These are phyloP conservation scores for Beauveria asiatica DNA, from an alignment of 2,329 filamentous ascomycete species.

Conservation along the genomic window DNA sequence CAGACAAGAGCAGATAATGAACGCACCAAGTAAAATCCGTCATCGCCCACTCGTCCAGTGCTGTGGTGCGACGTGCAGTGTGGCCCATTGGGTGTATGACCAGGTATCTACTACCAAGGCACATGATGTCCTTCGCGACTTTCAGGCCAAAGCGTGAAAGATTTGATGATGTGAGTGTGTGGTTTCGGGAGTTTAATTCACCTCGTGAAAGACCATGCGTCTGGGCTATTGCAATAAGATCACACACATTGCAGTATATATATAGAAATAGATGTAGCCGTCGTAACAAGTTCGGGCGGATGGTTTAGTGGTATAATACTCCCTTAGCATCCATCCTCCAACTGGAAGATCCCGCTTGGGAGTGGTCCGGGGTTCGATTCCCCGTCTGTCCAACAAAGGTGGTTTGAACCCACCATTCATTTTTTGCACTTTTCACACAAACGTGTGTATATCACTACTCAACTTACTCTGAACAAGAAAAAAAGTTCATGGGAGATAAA, in stretches of 20 bases:
- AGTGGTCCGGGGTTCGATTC: constrained; percentile 14
- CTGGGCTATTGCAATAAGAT: background rate
- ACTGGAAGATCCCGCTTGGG: constrained; percentile 9
- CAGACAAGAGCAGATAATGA: too few species aligned
- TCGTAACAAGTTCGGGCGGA: constrained; percentile 11
- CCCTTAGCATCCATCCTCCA: constrained; percentile 12
- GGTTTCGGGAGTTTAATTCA: background rate
- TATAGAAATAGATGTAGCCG: background rate
- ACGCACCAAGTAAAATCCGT: too few species aligned
- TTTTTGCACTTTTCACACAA: background rate
- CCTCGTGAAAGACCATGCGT: constrained; percentile 1
- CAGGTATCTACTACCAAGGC: too few species aligned
- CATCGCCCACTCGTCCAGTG: too few species aligned
- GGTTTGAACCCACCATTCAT: constrained; percentile 11
- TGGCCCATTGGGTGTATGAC: too few species aligned
- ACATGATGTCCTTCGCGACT: too few species aligned
- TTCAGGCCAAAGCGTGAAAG: too few species aligned
- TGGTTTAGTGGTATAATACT: constrained; percentile 15
- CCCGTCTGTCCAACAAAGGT: constrained; percentile 11
- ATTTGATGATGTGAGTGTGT: too few species aligned
- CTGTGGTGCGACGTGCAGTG: too few species aligned
- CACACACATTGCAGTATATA: background rate
- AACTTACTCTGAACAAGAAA: background rate
- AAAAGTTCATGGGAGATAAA: too few species aligned
- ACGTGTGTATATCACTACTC: too few species aligned